phyloP scores from a whole-genome alignment of 331 rosid species.

The Pyracantha coccinea region DNA sequence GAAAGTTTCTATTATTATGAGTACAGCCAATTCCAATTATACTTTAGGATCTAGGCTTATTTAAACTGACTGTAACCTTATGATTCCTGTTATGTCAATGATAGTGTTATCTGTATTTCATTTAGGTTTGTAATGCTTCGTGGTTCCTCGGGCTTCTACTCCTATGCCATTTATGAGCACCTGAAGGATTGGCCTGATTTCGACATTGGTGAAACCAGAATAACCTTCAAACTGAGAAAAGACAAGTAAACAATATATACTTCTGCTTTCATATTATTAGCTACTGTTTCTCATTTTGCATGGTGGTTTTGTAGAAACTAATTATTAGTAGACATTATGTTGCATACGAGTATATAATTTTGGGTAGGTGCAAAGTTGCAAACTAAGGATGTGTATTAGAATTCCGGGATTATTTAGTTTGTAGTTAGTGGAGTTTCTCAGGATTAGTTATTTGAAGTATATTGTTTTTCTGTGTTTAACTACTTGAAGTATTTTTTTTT shows the following conservation, averaged over 20 bases:
- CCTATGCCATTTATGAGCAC: conserved; percentile 44
- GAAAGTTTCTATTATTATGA: background rate
- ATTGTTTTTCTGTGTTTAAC: too few relatives aligned
- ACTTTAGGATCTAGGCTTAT: background rate
- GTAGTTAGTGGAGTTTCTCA: background rate
- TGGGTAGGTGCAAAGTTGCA: background rate
- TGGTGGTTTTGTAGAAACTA: background rate
- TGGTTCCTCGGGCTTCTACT: conserved; percentile 46
- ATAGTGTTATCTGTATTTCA: background rate
- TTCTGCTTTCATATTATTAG: background rate
- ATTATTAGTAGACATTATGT: background rate
- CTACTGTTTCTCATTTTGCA: background rate
- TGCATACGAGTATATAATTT: background rate
- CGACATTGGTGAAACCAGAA: conserved; percentile 39
- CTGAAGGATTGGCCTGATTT: conserved; percentile 43
- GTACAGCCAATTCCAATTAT: background rate
- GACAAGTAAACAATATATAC: conserved; percentile 25
- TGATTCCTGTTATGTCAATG: background rate
- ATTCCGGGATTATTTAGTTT: background rate
- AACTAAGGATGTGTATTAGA: background rate
- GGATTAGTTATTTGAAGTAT: background rate
- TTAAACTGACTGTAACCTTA: background rate
- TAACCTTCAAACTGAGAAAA: conserved; percentile 41
- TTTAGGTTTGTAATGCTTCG: conserved; percentile 42
- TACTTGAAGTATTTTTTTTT: too few relatives aligned